phyloP scores from a whole-genome alignment of 306 rosid genomes.

The Datisca glomerata region DNA sequence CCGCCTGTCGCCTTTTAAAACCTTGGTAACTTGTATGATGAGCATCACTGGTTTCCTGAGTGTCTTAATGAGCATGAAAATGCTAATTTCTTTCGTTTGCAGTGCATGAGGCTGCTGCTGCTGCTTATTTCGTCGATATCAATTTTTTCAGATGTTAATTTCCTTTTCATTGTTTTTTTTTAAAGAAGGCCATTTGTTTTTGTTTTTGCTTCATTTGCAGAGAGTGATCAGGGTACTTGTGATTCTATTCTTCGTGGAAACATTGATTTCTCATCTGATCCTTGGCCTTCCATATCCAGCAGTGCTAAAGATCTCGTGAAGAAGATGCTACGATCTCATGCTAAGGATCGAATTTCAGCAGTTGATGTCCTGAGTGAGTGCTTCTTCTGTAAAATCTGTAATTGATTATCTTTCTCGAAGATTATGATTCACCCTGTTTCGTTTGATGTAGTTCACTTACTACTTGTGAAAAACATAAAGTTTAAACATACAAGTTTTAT shows the following conservation, averaged over 20 bases:
- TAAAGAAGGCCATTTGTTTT: conserved; percentile 4
- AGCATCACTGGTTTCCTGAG: too few relatives aligned
- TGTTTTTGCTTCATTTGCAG: conserved; percentile 35
- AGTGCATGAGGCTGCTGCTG: too few relatives aligned
- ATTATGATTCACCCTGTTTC: too few relatives aligned
- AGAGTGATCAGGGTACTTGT: conserved; percentile 78
- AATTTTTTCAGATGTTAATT: too few relatives aligned
- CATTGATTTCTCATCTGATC: conserved; percentile 71
- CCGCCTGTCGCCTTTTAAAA: too few relatives aligned
- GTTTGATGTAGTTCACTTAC: too few relatives aligned
- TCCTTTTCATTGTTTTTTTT: conserved; percentile 1
- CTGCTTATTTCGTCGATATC: too few relatives aligned
- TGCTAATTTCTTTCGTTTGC: too few relatives aligned
- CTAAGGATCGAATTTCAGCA: conserved; percentile 71
- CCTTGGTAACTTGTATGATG: too few relatives aligned
- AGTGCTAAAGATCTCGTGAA: conserved; percentile 86
- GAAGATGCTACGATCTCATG: conserved; percentile 64
- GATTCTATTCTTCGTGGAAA: conserved; percentile 82
- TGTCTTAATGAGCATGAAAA: too few relatives aligned
- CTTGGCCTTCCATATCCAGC: conserved; percentile 91
- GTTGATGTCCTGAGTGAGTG: conserved; percentile 72
- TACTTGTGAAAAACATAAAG: too few relatives aligned
- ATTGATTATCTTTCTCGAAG: conserved; percentile 2
- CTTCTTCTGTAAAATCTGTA: not conserved
- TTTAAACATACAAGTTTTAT: too few relatives aligned